phyloP scores from a whole-genome alignment of 1,284 basidiomycete genomes.

The Leccinum olivaceoglutinosum region DNA sequence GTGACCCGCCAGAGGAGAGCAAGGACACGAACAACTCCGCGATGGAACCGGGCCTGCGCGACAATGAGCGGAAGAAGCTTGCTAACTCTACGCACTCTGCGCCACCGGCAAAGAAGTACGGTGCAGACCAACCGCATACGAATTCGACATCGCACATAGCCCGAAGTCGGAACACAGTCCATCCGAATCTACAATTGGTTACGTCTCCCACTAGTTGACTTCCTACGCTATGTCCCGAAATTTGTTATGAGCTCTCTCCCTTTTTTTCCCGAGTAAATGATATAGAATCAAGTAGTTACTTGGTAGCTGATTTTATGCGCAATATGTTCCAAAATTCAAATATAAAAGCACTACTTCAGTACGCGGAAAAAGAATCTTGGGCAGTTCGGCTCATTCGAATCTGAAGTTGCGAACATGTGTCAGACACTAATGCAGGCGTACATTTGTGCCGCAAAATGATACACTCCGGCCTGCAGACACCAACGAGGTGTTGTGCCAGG shows the following conservation, averaged over 20 bases:
- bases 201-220: not conserved
- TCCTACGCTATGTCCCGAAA: not conserved
- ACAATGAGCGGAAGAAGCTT: not conserved
- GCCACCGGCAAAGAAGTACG: not conserved
- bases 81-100: not conserved
- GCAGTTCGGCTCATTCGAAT: not conserved
- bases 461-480: conserved; percentile 11
- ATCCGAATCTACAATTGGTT: not conserved
- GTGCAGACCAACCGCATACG: not conserved
- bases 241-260: not conserved
- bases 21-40: not conserved
- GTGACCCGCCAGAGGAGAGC: not conserved
- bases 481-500: conserved; percentile 17
- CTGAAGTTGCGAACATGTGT: not conserved
- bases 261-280: not conserved
- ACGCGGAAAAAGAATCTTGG: no score
- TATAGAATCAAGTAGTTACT: not conserved
- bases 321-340: no score
- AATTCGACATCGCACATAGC: not conserved
- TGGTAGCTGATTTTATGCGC: not conserved
- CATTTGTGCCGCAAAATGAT: conserved; percentile 7
- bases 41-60: not conserved
- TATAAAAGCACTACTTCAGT: no score
- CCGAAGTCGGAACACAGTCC: not conserved
- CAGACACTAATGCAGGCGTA: not conserved